A percentile compares a stretch with the other conserved stretches of the same genome.
Conservation (phyloP, 371 early-diverging fungal genomes). For the Neoconidiobolus thromboides region DNA sequence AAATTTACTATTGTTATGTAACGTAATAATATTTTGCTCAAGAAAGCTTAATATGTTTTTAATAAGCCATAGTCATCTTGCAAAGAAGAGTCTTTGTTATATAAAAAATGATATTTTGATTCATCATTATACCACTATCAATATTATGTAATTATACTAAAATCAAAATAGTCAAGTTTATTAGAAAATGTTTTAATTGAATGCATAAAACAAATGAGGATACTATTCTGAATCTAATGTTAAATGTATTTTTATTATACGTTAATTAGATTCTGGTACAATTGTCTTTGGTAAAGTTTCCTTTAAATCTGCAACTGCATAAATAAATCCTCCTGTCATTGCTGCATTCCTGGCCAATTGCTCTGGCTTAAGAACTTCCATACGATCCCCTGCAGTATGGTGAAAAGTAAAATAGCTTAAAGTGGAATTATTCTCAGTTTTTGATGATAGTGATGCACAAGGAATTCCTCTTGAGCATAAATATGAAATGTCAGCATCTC, state of each 20-base stretch:
- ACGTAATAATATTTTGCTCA: no score
- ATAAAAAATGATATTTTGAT: no score
- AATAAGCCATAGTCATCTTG: no score
- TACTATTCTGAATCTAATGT: no score
- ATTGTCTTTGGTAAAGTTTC: neutral
- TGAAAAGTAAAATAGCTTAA: neutral
- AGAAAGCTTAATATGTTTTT: no score
- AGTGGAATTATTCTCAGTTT: neutral
- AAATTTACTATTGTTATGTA: no score
- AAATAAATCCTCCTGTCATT: neutral
- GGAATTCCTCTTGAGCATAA: neutral
- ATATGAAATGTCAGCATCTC: neutral
- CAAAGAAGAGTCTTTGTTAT: no score
- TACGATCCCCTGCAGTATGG: constrained; percentile 1
- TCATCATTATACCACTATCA: no score
- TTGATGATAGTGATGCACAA: neutral
- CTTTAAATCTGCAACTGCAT: neutral
- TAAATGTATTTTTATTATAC: neutral
- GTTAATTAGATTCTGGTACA: neutral
- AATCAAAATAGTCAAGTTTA: no score
- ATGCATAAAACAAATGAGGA: no score
- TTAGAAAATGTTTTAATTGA: no score
- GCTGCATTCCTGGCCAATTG: constrained; percentile 1
- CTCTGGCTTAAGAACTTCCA: neutral
- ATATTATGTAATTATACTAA: no score